Percentiles rank a stretch among this genome's conserved stretches.
phyloP scores from a whole-genome alignment of 495 filamentous ascomycete genomes.

The Penicillium tannophilum region DNA sequence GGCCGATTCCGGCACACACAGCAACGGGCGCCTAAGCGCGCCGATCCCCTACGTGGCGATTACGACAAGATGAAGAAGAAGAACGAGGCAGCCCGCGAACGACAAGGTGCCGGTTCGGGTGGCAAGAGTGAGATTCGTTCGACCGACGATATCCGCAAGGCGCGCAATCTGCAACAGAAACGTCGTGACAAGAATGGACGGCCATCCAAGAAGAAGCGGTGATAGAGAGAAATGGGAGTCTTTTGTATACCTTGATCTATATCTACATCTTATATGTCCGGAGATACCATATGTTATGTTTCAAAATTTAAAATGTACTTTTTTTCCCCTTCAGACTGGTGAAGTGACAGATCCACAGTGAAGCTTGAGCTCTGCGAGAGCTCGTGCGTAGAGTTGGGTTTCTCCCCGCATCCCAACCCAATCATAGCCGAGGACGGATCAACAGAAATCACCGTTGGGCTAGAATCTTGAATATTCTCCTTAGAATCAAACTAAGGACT shows the following conservation, averaged over 20 bases:
- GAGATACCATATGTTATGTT: constrained; percentile 18
- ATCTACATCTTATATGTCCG: constrained; percentile 7
- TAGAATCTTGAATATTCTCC: constrained; percentile 21
- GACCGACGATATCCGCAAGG: constrained; percentile 82
- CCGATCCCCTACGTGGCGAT: constrained; percentile 87
- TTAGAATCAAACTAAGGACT: neutral
- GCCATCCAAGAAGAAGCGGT: constrained; percentile 64
- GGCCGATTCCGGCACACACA: constrained; percentile 72
- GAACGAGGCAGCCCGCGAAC: constrained; percentile 81
- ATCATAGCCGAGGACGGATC: neutral
- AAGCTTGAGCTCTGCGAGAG: no score
- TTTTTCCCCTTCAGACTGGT: no score
- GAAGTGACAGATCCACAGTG: no score
- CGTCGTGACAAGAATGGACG: constrained; percentile 86
- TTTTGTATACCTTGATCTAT: constrained; percentile 17
- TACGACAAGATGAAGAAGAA: constrained; percentile 90
- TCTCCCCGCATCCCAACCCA: neutral
- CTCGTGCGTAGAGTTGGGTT: no score
- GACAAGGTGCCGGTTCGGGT: constrained; percentile 58
- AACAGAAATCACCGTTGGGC: neutral
- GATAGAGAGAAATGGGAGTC: constrained; percentile 2
- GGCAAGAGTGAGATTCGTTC: constrained; percentile 81
- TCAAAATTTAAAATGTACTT: neutral
- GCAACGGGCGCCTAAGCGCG: constrained; percentile 85
- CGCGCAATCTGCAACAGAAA: constrained; percentile 71